Evolutionary conservation across 495 filamentous ascomycete genomes (phyloP).

Genomic region (Venustampulla echinocandica): DNA sequence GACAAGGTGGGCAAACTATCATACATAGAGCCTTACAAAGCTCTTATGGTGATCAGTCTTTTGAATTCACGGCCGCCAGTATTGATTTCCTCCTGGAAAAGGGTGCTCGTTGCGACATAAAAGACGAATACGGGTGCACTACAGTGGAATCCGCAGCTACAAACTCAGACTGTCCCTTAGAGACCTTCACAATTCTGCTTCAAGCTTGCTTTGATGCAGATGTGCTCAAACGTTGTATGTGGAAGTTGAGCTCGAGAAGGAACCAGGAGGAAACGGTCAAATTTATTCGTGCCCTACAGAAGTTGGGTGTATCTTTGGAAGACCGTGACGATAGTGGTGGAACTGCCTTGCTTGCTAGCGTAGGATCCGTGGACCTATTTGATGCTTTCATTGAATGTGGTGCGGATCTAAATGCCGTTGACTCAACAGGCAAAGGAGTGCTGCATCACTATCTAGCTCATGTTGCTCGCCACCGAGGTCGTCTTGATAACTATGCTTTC

Average conservation of each 20-base stretch:
- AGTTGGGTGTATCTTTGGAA: conserved; percentile 19
- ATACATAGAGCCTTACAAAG: conserved; percentile 7
- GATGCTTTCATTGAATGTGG: conserved; percentile 12
- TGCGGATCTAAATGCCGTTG: conserved; percentile 6
- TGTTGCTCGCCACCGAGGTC: background rate
- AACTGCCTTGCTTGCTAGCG: conserved; percentile 13
- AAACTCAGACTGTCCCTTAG: background rate
- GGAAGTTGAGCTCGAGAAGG: background rate
- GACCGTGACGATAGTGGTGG: conserved; percentile 14
- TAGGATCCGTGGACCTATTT: background rate
- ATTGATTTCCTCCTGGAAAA: conserved; percentile 7
- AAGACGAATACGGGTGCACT: background rate
- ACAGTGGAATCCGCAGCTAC: conserved; percentile 1
- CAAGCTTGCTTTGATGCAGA: conserved; percentile 6
- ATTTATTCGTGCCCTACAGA: conserved; percentile 7
- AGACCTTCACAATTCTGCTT: conserved; percentile 7
- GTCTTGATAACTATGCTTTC: no score
- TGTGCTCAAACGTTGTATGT: conserved; percentile 2
- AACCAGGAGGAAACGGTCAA: background rate
- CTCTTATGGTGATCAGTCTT: background rate
- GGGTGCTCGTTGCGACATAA: conserved; percentile 3
- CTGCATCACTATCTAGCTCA: conserved; percentile 5
- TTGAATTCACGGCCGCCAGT: background rate
- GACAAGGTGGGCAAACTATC: background rate
- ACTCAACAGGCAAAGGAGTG: conserved; percentile 3